Conservation (phyloP, 2,329 filamentous ascomycete species). For the Penicillium concentricum region DNA sequence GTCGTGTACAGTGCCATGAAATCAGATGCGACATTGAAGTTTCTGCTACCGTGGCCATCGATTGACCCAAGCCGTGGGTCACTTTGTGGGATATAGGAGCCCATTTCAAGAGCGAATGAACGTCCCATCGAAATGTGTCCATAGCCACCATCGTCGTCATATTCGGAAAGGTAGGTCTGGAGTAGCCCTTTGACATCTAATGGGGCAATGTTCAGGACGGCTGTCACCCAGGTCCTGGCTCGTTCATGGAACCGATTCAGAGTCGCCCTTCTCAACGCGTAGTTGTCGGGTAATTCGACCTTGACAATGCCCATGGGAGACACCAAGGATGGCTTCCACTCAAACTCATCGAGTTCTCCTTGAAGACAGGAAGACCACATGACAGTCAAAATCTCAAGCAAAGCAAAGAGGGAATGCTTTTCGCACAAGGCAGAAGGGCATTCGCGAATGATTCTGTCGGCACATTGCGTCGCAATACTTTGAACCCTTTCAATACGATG, state of each 20-base stretch:
- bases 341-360: constrained; percentile 89
- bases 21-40: constrained; percentile 89
- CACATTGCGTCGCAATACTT: constrained; percentile 76
- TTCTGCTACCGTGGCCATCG: constrained; percentile 68
- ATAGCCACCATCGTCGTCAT: constrained; percentile 85
- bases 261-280: constrained; percentile 75
- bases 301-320: constrained; percentile 76
- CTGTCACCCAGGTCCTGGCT: constrained; percentile 76
- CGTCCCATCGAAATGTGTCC: constrained; percentile 89
- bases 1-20: constrained; percentile 97
- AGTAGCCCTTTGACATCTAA: constrained; percentile 92
- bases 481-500: constrained; percentile 92
- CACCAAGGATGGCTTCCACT: constrained; percentile 76
- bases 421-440: constrained; percentile 90
- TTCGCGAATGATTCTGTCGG: constrained; percentile 78
- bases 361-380: constrained; percentile 97
- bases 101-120: constrained; percentile 92
- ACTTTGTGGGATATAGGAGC: constrained; percentile 77
- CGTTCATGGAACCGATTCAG: constrained; percentile 73
- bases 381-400: constrained; percentile 85
- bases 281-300: constrained; percentile 92
- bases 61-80: constrained; percentile 83
- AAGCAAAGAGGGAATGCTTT: constrained; percentile 82
- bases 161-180: constrained; percentile 91
- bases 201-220: constrained; percentile 79